These are phyloP conservation scores for Fusarium zealandicum DNA, from an alignment of 2,329 filamentous ascomycete genomes.

Conservation along the genomic window DNA sequence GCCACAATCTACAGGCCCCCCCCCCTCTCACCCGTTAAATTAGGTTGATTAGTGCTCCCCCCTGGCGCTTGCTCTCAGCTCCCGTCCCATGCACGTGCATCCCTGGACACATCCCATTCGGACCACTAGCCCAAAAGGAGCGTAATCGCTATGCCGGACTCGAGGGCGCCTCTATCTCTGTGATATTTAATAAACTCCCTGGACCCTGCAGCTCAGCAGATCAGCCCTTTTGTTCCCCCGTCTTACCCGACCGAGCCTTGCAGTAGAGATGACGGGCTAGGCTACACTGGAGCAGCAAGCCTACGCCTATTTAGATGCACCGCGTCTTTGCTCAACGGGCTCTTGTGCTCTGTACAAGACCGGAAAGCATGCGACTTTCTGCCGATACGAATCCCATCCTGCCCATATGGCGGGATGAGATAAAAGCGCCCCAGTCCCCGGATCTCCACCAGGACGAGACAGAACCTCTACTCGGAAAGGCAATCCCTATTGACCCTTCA, in stretches of 20 bases:
- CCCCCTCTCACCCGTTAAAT: neutral
- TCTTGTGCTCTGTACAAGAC: no score
- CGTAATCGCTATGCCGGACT: conserved; percentile 3
- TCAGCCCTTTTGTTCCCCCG: no score
- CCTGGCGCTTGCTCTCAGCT: conserved; percentile 8
- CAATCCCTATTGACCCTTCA: neutral
- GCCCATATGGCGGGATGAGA: conserved; percentile 13
- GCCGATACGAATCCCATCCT: conserved; percentile 15
- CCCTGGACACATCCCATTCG: conserved; percentile 4
- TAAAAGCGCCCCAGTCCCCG: conserved; percentile 1
- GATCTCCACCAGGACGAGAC: neutral
- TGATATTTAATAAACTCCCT: neutral
- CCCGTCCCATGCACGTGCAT: conserved; percentile 23
- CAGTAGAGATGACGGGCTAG: no score
- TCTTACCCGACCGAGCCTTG: no score
- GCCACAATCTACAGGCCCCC: neutral
- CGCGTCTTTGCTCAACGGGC: neutral
- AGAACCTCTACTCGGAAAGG: conserved; percentile 1
- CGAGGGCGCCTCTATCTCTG: neutral
- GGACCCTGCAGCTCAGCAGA: no score
- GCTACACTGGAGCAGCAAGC: no score
- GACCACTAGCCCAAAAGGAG: neutral
- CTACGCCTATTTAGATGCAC: no score
- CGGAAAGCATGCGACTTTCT: conserved; percentile 9
- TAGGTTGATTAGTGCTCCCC: no score